Evolutionary conservation across 75 land plant species (phyloP).

Genomic region (Pinus tabuliformis): DNA sequence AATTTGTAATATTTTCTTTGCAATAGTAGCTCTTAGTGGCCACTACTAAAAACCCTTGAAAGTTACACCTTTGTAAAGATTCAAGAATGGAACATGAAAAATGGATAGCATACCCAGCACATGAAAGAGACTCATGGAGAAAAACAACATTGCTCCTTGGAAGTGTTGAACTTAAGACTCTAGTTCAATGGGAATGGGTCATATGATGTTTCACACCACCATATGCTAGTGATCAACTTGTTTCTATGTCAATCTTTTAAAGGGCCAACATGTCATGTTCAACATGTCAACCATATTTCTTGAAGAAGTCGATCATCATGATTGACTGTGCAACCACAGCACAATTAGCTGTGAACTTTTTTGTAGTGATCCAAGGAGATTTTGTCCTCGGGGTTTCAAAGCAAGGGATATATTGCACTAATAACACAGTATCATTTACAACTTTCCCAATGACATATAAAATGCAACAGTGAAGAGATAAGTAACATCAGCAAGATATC

Average conservation of each 20-base stretch:
- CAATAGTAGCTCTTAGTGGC: not conserved
- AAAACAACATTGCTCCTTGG: not conserved
- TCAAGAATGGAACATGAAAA: not conserved
- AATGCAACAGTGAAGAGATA: too few relatives aligned
- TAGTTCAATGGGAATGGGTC: not conserved
- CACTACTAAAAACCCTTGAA: not conserved
- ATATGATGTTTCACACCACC: not conserved
- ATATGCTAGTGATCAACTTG: not conserved
- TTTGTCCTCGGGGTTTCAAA: too few relatives aligned
- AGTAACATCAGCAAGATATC: too few relatives aligned
- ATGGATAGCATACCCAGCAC: not conserved
- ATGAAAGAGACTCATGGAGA: not conserved
- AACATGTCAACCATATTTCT: too few relatives aligned
- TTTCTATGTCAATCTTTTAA: not conserved
- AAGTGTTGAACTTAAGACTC: not conserved
- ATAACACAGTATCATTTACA: too few relatives aligned
- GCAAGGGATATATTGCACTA: too few relatives aligned
- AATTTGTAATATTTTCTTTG: too few relatives aligned
- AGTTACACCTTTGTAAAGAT: not conserved
- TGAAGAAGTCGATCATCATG: too few relatives aligned
- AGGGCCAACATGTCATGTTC: not conserved
- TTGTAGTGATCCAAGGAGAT: too few relatives aligned
- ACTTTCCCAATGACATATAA: too few relatives aligned
- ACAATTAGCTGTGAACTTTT: too few relatives aligned
- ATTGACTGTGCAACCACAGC: too few relatives aligned